A percentile compares a stretch with the other conserved stretches of the same genome.
phyloP scores from a whole-genome alignment of 345 rosid genomes.

The Mercurialis annua region DNA sequence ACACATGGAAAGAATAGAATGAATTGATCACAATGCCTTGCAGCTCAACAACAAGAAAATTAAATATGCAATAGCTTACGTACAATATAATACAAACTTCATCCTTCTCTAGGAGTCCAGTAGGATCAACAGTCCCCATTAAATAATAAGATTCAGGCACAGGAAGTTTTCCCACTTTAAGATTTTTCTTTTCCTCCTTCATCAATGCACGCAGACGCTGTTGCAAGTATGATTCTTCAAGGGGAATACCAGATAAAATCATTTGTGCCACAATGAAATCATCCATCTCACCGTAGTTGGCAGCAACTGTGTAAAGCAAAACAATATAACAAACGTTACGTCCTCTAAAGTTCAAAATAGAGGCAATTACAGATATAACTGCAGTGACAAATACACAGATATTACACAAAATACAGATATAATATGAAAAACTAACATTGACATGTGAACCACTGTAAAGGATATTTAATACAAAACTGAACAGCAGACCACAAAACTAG shows the following conservation, averaged over 20 bases:
- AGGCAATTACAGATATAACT: neutral
- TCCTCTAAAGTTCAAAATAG: neutral
- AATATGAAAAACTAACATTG: neutral
- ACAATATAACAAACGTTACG: slow-evolving; percentile 7
- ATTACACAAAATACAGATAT: neutral
- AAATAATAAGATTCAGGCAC: slow-evolving; percentile 65
- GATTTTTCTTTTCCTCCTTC: slow-evolving; percentile 46
- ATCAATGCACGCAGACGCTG: slow-evolving; percentile 32
- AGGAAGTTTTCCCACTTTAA: slow-evolving; percentile 58
- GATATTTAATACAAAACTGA: neutral
- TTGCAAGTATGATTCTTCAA: slow-evolving; percentile 63
- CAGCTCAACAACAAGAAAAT: too few relatives aligned
- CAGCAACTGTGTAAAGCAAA: slow-evolving; percentile 41
- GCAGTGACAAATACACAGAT: neutral
- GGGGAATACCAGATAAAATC: slow-evolving; percentile 67
- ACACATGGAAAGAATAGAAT: too few relatives aligned
- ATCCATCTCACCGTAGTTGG: slow-evolving; percentile 50
- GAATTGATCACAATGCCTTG: too few relatives aligned
- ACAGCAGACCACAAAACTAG: neutral
- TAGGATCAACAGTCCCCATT: slow-evolving; percentile 89
- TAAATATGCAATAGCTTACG: slow-evolving; percentile 18
- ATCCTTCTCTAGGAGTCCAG: slow-evolving; percentile 49
- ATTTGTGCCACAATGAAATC: slow-evolving; percentile 39
- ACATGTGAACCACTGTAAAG: neutral
- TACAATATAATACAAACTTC: slow-evolving; percentile 87